Conservation (phyloP, 1,284 basidiomycete species). For the Cutaneotrichosporon sp. region DNA sequence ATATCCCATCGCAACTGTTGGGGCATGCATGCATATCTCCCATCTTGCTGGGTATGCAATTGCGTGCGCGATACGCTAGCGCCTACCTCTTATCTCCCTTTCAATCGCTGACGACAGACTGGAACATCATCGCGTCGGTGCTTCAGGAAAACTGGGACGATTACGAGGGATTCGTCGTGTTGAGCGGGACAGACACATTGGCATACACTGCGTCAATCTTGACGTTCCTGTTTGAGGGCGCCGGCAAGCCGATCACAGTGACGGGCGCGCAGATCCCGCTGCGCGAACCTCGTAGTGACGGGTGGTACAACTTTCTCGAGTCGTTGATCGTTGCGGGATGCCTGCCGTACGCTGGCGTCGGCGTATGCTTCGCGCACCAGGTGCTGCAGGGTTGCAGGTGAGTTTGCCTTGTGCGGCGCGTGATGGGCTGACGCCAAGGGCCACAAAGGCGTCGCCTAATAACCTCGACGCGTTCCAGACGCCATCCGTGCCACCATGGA, state of each 20-base stretch:
- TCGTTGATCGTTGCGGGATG: conserved; percentile 38
- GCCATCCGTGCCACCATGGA: conserved; percentile 36
- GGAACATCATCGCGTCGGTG: conserved; percentile 41
- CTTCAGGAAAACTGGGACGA: conserved; percentile 40
- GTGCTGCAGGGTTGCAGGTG: conserved; percentile 31
- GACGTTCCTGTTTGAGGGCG: conserved; percentile 39
- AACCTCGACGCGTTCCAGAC: conserved; percentile 39
- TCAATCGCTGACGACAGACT: conserved; percentile 30
- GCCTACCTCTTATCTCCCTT: too few relatives aligned
- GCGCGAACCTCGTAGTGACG: conserved; percentile 38
- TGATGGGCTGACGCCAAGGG: conserved; percentile 16
- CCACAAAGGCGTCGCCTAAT: conserved; percentile 40
- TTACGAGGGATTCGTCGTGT: conserved; percentile 43
- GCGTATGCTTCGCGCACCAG: conserved; percentile 43
- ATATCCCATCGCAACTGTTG: too few relatives aligned
- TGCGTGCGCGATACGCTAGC: too few relatives aligned
- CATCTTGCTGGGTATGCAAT: too few relatives aligned
- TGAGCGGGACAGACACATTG: conserved; percentile 44
- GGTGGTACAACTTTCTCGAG: conserved; percentile 44
- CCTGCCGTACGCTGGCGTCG: conserved; percentile 40
- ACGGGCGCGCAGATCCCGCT: conserved; percentile 46
- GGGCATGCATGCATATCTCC: too few relatives aligned
- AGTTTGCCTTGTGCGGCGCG: conserved; percentile 6
- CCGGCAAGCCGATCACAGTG: conserved; percentile 43
- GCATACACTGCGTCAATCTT: conserved; percentile 44